Percentiles rank a stretch among this genome's conserved stretches.
Conservation (phyloP, 1,139 yeast species). For the Maudiozyma humilis region DNA sequence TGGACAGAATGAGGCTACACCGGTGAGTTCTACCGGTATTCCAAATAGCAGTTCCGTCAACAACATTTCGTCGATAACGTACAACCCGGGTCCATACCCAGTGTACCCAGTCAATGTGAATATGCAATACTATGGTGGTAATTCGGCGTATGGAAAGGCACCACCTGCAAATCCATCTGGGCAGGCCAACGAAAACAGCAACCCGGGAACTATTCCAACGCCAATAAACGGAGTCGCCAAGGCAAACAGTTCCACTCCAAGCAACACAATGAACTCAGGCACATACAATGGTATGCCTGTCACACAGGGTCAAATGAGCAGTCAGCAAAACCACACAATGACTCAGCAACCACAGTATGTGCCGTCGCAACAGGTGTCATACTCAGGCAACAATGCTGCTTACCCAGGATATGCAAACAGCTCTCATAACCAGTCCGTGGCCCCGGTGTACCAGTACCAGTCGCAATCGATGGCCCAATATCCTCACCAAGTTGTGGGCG, state of each 20-base stretch:
- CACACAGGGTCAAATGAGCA: constrained; percentile 7
- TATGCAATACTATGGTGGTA: constrained; percentile 9
- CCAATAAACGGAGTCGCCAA: constrained; percentile 8
- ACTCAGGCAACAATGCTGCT: constrained; percentile 1
- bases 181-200: background rate
- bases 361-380: constrained; percentile 9
- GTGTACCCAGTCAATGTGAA: constrained; percentile 11
- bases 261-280: background rate
- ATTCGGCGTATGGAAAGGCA: constrained; percentile 5
- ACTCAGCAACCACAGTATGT: constrained; percentile 7
- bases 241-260: background rate
- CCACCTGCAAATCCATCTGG: background rate
- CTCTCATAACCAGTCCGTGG: constrained; percentile 2
- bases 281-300: constrained; percentile 2
- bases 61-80: constrained; percentile 4
- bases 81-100: constrained; percentile 11
- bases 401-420: constrained; percentile 1
- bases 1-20: constrained; percentile 3
- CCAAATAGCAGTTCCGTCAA: constrained; percentile 1
- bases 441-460: constrained; percentile 6
- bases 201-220: constrained; percentile 8
- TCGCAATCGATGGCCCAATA: constrained; percentile 5
- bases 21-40: background rate
- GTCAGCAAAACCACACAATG: constrained; percentile 8
- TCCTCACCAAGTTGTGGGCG: constrained; percentile 4